phyloP scores from a whole-genome alignment of 2,329 filamentous ascomycete genomes.

The Fusarium nodosum region DNA sequence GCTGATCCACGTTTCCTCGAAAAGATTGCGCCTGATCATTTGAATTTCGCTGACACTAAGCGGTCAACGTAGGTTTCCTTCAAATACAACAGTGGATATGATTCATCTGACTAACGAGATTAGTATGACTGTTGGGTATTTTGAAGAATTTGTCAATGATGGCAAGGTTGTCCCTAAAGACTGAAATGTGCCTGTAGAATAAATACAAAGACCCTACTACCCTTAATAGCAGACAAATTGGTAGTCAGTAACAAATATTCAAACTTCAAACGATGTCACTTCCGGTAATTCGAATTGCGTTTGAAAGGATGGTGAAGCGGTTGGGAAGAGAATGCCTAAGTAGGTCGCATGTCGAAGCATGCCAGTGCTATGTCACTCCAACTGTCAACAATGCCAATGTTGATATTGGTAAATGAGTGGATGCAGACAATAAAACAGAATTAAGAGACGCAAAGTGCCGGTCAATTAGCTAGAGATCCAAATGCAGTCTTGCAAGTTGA shows the following conservation, averaged over 20 bases:
- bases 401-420: not conserved
- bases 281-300: not conserved
- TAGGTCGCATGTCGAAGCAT: not conserved
- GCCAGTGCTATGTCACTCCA: not conserved
- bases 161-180: slow-evolving; percentile 6
- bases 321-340: not conserved
- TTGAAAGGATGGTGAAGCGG: not conserved
- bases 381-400: not conserved
- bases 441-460: not conserved
- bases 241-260: not conserved
- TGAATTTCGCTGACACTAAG: slow-evolving; percentile 17
- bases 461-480: not conserved
- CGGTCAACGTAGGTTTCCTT: slow-evolving; percentile 5
- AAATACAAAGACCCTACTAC: not conserved
- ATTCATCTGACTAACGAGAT: not conserved
- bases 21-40: slow-evolving; percentile 14
- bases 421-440: not conserved
- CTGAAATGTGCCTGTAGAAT: not conserved
- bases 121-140: slow-evolving; percentile 17
- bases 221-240: not conserved
- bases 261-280: not conserved
- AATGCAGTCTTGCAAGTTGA: too few species aligned
- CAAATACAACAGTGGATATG: not conserved
- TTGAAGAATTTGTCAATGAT: slow-evolving; percentile 11
- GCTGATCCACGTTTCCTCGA: not conserved